Evolutionary conservation across 2,329 filamentous ascomycete species (phyloP).

Genomic region (Talaromyces sp.): DNA sequence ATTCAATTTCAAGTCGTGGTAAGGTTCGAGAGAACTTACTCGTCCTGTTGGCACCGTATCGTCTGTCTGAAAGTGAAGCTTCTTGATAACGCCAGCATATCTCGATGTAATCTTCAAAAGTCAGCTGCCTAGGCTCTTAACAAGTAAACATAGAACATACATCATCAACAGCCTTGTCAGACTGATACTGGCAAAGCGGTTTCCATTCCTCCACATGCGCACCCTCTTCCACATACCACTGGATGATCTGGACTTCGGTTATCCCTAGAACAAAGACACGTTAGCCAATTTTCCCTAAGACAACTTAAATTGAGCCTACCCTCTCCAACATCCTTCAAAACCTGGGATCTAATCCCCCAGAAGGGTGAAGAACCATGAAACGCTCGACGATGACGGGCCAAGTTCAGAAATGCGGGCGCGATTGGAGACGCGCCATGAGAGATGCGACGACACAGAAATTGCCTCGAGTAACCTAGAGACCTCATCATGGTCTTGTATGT

Average conservation of each 20-base stretch:
- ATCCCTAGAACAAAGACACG: conserved; percentile 63
- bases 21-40: conserved; percentile 33
- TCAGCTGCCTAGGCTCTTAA: background rate
- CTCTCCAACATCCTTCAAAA: conserved; percentile 46
- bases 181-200: conserved; percentile 95
- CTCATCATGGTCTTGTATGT: conserved; percentile 9
- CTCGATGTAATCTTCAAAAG: conserved; percentile 81
- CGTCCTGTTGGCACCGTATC: conserved; percentile 94
- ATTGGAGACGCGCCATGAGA: conserved; percentile 30
- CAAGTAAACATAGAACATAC: conserved; percentile 33
- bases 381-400: conserved; percentile 28
- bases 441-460: conserved; percentile 12
- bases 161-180: conserved; percentile 80
- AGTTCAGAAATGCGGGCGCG: conserved; percentile 25
- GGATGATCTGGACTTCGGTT: conserved; percentile 96
- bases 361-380: conserved; percentile 38
- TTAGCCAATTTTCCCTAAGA: conserved; percentile 5
- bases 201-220: conserved; percentile 97
- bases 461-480: conserved; percentile 15
- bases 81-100: conserved; percentile 94
- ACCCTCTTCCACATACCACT: conserved; percentile 98
- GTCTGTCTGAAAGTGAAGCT: conserved; percentile 89
- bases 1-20: background rate
- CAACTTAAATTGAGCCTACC: conserved; percentile 28
- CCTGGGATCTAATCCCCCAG: conserved; percentile 40